phyloP scores from a whole-genome alignment of 257 asterid species.

The Agastache rugosa region DNA sequence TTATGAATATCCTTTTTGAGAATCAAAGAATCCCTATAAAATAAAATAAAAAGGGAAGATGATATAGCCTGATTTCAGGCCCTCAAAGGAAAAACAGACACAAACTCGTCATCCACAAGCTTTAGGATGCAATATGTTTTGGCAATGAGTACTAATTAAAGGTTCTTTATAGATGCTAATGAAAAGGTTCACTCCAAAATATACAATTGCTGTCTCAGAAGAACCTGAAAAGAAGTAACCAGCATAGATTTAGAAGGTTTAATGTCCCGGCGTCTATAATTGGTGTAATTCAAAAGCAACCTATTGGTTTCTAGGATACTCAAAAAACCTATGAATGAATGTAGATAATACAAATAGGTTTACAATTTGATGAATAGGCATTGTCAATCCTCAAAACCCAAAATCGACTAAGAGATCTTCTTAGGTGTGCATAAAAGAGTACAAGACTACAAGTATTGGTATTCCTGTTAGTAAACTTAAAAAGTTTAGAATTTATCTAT shows the following conservation, averaged over 20 bases:
- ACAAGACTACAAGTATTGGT: neutral
- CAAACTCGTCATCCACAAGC: neutral
- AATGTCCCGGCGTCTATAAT: too few species aligned
- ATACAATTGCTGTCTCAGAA: neutral
- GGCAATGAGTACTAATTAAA: neutral
- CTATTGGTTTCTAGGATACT: neutral
- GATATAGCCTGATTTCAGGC: neutral
- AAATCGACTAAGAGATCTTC: neutral
- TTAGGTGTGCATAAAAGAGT: neutral
- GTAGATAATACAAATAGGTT: neutral
- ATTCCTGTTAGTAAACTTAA: neutral
- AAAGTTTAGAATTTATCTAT: neutral
- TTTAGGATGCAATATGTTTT: neutral
- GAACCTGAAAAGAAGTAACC: conserved; percentile 1
- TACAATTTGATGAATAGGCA: neutral
- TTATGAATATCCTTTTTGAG: neutral
- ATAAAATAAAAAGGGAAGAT: neutral
- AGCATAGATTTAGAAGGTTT: neutral
- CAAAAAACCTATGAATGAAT: neutral
- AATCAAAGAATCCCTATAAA: neutral
- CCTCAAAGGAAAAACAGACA: neutral
- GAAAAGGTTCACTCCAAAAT: neutral
- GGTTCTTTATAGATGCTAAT: neutral
- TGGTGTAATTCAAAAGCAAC: too few species aligned
- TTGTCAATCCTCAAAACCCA: neutral